Conservation (phyloP, 768 basidiomycete species). For the Trichaptum fuscoviolaceum region DNA sequence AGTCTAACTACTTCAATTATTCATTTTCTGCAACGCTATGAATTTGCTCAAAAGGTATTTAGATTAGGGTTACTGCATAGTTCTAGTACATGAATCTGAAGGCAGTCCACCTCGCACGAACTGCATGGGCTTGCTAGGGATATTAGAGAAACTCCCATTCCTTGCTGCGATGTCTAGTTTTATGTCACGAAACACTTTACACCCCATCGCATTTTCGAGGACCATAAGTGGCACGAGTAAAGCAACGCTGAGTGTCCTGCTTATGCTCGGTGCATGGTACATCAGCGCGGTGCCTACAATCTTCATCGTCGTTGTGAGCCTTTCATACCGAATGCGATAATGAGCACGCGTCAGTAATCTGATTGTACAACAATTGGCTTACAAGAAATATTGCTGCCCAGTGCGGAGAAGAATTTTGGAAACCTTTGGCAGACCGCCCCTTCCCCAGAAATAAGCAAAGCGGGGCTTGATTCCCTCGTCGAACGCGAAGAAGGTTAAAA, state of each 20-base stretch:
- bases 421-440: not conserved
- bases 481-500: constrained; percentile 8
- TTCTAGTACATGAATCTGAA: not conserved
- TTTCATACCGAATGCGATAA: no score
- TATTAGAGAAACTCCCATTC: not conserved
- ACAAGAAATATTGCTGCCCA: constrained; percentile 3
- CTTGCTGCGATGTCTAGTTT: not conserved
- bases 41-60: no score
- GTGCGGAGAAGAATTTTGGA: not conserved
- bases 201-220: not conserved
- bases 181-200: not conserved
- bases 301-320: not conserved
- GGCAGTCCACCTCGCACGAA: not conserved
- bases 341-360: no score
- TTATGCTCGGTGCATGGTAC: not conserved
- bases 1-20: no score
- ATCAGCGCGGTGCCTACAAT: not conserved
- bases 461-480: not conserved
- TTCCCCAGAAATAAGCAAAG: not conserved
- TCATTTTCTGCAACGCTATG: no score
- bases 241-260: not conserved
- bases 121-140: not conserved
- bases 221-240: not conserved
- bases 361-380: no score
- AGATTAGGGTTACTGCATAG: no score